A percentile compares a stretch with the other conserved stretches of the same genome.
These are phyloP conservation scores for Diphasiastrum complanatum DNA, from an alignment of 83 land plant genomes.

Conservation along the genomic window DNA sequence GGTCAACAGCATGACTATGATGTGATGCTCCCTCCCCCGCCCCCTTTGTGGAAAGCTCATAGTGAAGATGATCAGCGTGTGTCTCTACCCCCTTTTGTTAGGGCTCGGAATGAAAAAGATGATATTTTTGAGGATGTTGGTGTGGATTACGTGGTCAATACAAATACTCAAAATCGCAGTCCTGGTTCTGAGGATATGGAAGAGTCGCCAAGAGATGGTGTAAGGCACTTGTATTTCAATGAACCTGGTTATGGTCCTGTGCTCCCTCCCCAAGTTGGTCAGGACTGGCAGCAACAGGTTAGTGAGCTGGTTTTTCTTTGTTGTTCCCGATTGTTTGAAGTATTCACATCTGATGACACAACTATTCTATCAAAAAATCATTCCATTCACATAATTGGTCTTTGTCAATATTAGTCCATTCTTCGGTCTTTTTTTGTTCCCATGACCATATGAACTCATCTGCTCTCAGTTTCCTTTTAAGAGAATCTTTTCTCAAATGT, in stretches of 20 bases:
- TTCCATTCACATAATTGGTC: too few relatives aligned
- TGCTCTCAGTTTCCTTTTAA: too few relatives aligned
- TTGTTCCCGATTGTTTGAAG: too few relatives aligned
- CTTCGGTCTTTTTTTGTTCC: too few relatives aligned
- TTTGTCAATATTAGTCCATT: too few relatives aligned
- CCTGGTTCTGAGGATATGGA: constrained; percentile 97
- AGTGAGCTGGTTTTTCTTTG: constrained; percentile 23
- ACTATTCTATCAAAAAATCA: too few relatives aligned
- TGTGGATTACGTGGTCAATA: constrained; percentile 56
- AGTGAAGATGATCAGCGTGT: too few relatives aligned
- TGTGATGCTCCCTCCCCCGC: constrained; percentile 58
- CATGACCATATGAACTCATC: too few relatives aligned
- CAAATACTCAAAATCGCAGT: constrained; percentile 52
- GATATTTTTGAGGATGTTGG: constrained; percentile 97
- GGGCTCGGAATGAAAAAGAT: constrained; percentile 55
- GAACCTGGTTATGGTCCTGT: constrained; percentile 87
- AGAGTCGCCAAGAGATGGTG: constrained; percentile 79
- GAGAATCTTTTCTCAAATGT: too few relatives aligned
- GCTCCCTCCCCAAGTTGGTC: constrained; percentile 57
- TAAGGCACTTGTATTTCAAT: constrained; percentile 54
- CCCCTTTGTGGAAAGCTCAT: too few relatives aligned
- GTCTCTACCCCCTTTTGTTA: constrained; percentile 25
- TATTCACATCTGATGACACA: too few relatives aligned
- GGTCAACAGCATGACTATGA: constrained; percentile 43
- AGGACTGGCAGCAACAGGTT: constrained; percentile 71